Conservation (phyloP, 2,329 filamentous ascomycete genomes). For the Calonectria ilicicola region DNA sequence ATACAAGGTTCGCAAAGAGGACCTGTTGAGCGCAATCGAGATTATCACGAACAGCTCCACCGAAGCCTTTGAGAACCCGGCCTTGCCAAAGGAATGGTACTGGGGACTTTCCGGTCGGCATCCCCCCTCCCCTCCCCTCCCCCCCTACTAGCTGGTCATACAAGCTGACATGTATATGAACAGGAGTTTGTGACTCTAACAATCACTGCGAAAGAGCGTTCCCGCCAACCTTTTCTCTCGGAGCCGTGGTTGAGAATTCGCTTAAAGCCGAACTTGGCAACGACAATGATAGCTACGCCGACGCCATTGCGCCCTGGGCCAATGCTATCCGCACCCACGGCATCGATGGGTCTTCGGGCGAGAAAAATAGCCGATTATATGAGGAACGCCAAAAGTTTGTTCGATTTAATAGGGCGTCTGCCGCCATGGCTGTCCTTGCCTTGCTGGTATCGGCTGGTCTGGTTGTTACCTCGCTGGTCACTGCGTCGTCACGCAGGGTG, state of each 20-base stretch:
- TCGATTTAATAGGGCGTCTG: constrained; percentile 27
- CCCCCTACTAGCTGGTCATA: not conserved
- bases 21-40: constrained; percentile 20
- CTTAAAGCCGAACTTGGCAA: constrained; percentile 19
- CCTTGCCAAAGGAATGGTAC: constrained; percentile 22
- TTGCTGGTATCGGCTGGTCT: constrained; percentile 24
- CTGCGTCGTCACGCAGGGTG: constrained; percentile 8
- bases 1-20: constrained; percentile 20
- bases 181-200: constrained; percentile 27
- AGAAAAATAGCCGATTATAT: constrained; percentile 5
- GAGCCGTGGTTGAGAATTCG: constrained; percentile 26
- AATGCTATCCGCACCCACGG: constrained; percentile 14
- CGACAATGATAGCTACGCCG: not conserved
- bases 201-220: constrained; percentile 25
- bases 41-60: constrained; percentile 14
- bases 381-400: constrained; percentile 15
- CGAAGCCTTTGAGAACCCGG: not conserved
- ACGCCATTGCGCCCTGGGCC: constrained; percentile 24
- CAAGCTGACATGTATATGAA: not conserved
- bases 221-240: constrained; percentile 26
- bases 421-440: constrained; percentile 28
- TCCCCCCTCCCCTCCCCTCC: not conserved
- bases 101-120: constrained; percentile 29
- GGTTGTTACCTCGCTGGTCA: constrained; percentile 14
- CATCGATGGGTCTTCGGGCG: constrained; percentile 27